Base-by-base conservation (phyloP, 257 asterid genomes). In the Parsonsia alboflavescens region DNA sequence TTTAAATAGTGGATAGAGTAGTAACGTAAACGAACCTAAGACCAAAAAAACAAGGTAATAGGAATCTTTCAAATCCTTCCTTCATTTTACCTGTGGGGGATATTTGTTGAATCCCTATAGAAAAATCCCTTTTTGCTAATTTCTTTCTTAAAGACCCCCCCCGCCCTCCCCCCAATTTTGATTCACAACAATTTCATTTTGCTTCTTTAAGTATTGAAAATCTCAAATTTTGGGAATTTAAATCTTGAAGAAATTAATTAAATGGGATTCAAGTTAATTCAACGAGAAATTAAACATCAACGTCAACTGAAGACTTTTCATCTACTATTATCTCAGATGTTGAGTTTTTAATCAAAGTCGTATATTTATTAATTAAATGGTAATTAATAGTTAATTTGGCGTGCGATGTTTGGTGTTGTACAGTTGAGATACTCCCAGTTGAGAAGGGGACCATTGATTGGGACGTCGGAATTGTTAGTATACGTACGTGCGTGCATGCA, bases 381-480 rank as follows among this genome's bases (percentile, higher is more conserved):
- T 61, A 26, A 62, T 54, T 15, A 39, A 52, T 61, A 48, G 26
- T 39, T 58, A 70, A 68, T 63, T 75, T 84, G 84, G 92, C 87
- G 86, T 83, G 85, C 76, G 72, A 63, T 48, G 59, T 73, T 78
- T 73, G 75, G 73, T 78, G 79, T 16, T 71, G 86, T 78, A 58
- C 87, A 80, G 9, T 0, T 87, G 78, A 70, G 80, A 72, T 78
- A 46, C 77, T 78, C 75, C 70, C 49, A 79, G 76, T 65, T 76
- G 42, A 68, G 13, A 16, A 68, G 70, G 68, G 80, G 61, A n/a
- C 80, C 82, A 63, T 65, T 75, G 86, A 84, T 76, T 74, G 74
- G 30, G 85, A 77, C 81, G 42, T 77, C 70, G 26, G 69, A 10
- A 44, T 78, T 58, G 72, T 5, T 71, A 5, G 58, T 71, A 33